Base-by-base conservation (phyloP, 805 yeast genomes). In the Saturnispora diversa region DNA sequence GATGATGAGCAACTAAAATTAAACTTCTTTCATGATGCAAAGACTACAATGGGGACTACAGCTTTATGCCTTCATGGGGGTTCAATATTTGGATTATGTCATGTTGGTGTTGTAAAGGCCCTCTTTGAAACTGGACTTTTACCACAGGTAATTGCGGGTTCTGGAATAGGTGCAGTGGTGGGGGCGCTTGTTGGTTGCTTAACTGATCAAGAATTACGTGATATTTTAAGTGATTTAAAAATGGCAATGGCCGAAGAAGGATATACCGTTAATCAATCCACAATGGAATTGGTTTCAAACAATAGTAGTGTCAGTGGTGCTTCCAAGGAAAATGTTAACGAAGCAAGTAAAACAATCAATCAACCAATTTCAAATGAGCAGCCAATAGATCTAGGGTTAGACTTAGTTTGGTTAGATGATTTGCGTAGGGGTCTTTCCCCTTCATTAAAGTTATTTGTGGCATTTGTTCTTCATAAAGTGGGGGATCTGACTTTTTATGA, bases 1-100 rank as follows among this genome's bases (percentile, higher is more conserved):
- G 36, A 44, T 35, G 40, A 44, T 42, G 67, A 68, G 42, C 90
- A 74, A 63, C 64, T 68, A 57, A 83, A 73, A 52, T 68, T 74
- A 47, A 87, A 74, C 60, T 85, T 84, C 59, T 87, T 81, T 63
- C 92, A 78, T 56, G 96, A 80, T 62, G 85, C 84, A 13, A 74
- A 84, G 51, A 87, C 86, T 56, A 79, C 94, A 0, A 75, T 83
- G 58, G 98, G 98, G 0, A 75, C 85, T 35, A 86, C 97, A 0
- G 97, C 97, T 0, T 66, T 92, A 42, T 75, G 90, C 28, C 65
- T 92, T 20, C 97, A 92, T 60, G 98, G 98, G 22, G 97, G 98
- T 2, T 83, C 97, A 0, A 63, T 92, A 17, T 92, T 90, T 63
- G 97, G 98, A 0, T 64, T 92, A 46, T 88, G 95, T 52, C 98